Evolutionary conservation across 768 basidiomycete species (phyloP), one percentile per base, ranked within the genome.

Genomic region (Guyanaporus albipodus): DNA sequence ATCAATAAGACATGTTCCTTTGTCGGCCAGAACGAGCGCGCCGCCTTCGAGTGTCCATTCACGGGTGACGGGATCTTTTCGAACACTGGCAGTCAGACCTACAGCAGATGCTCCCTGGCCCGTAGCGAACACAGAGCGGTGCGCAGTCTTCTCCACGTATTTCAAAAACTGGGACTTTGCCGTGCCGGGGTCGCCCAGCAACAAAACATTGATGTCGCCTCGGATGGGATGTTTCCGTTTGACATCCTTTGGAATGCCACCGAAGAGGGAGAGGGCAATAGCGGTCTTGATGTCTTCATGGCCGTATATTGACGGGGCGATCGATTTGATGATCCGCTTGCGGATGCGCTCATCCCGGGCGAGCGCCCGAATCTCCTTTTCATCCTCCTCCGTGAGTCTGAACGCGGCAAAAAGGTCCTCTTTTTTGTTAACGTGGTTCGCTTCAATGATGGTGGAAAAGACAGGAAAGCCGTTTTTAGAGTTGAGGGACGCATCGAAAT

Each of bases 21-120:
- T 96, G 70, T 99, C 96, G 3, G 96, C 96, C 17, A 99, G 75
- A n/a, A 99, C 96, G 9, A 99, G 75, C 3, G 96, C 96, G 8
- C 96, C 96, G 12, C 96, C 96, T 68, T 99, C 96, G 22, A 99
- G 77, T 3, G 96, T 98, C 96, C 96, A 99, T 69, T 98, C 96
- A 17, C 86, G 79, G 10, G 96, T 98, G 46, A 98, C 79, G 0
- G 96, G 93, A 61, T 99, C 96, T 68, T 96, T 97, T 43, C 96
- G 84, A n/a, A 99, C 96, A 53, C 92, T 95, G 19, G 96, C 96
- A 0, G 96, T 99, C 46, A 99, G 75, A 85, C 96, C 96, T 47
- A 98, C 96, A 5, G 96, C 96, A 4, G 89, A 92, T 12, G 96
- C 96, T 37, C 96, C 96, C 67, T 99, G 96, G 27, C 96, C 96